Evolutionary conservation across 2,329 filamentous ascomycete genomes (phyloP).

Genomic region (Alternaria angustiovoidea): DNA sequence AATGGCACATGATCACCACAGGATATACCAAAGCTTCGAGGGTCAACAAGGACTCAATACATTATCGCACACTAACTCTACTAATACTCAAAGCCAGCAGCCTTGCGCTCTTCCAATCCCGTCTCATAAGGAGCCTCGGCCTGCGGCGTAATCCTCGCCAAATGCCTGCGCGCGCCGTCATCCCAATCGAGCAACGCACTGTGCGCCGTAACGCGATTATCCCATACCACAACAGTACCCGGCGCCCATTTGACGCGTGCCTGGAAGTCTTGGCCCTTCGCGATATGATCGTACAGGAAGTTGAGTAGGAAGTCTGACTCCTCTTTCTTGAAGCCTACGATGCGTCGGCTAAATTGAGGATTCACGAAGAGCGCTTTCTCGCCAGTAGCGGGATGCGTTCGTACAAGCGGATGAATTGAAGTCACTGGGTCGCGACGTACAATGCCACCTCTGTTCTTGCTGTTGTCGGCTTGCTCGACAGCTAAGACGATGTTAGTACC

Average conservation of each 20-base stretch:
- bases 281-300: constrained; percentile 79
- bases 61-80: not conserved
- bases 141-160: constrained; percentile 84
- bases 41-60: not conserved
- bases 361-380: constrained; percentile 88
- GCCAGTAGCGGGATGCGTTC: constrained; percentile 80
- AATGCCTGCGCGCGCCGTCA: constrained; percentile 76
- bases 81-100: constrained; percentile 32
- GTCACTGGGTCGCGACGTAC: constrained; percentile 78
- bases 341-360: constrained; percentile 82
- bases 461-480: constrained; percentile 77
- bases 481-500: constrained; percentile 41
- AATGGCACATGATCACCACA: not conserved
- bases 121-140: constrained; percentile 80
- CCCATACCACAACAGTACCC: constrained; percentile 86
- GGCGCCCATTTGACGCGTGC: constrained; percentile 78
- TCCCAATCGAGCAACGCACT: constrained; percentile 85
- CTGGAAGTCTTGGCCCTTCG: constrained; percentile 75
- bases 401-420: constrained; percentile 77
- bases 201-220: constrained; percentile 82
- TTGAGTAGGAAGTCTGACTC: constrained; percentile 81
- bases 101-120: constrained; percentile 47
- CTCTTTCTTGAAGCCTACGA: constrained; percentile 85
- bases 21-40: not conserved
- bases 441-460: constrained; percentile 71